Percentiles rank a stretch among this genome's conserved stretches.
phyloP scores from a whole-genome alignment of 495 filamentous ascomycete species.

The Talaromyces wortmannii region DNA sequence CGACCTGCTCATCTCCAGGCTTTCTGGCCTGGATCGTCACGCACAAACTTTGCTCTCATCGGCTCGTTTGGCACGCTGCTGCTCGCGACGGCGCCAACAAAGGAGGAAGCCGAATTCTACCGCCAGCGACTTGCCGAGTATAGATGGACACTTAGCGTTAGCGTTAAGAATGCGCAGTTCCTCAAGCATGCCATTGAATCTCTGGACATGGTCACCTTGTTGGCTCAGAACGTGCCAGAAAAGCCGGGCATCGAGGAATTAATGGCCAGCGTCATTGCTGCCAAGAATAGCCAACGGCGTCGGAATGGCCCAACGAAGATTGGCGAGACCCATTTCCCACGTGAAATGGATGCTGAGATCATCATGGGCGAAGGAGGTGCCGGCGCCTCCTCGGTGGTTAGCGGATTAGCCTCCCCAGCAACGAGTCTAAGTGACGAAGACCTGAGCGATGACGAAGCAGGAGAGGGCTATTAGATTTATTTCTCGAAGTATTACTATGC shows the following conservation, averaged over 20 bases:
- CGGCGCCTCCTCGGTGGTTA: constrained; percentile 25
- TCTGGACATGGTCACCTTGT: constrained; percentile 35
- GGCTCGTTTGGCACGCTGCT: constrained; percentile 59
- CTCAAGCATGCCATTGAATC: constrained; percentile 43
- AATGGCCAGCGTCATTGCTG: constrained; percentile 25
- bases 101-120: constrained; percentile 96
- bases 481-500: background rate
- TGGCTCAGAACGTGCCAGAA: constrained; percentile 40
- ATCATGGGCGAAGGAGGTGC: background rate
- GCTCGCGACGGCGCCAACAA: constrained; percentile 76
- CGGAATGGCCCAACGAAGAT: constrained; percentile 1
- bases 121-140: constrained; percentile 79
- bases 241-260: constrained; percentile 44
- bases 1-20: constrained; percentile 45
- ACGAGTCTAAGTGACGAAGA: constrained; percentile 20
- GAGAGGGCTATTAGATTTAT: constrained; percentile 2
- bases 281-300: constrained; percentile 5
- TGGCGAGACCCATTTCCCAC: constrained; percentile 6
- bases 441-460: constrained; percentile 2
- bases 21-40: constrained; percentile 48
- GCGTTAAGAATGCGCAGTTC: constrained; percentile 72
- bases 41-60: constrained; percentile 48
- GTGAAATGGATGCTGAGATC: background rate
- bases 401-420: constrained; percentile 23
- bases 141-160: constrained; percentile 86